Percentiles rank a stretch among this genome's conserved stretches.
phyloP scores from a whole-genome alignment of 305 asterid genomes.

The Petunia hybrid region DNA sequence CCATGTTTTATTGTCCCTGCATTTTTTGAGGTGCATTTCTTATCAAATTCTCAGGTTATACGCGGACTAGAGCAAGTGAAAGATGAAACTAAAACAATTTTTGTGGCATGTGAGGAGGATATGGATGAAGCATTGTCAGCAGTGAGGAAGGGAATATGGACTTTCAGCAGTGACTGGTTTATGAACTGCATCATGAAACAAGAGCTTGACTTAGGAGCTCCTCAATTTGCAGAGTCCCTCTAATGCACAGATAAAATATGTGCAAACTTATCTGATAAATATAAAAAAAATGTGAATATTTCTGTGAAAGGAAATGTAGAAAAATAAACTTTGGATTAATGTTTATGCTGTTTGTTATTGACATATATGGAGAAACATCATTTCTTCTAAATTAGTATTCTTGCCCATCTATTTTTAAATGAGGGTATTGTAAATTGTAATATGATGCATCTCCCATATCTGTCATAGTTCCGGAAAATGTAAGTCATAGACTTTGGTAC shows the following conservation, averaged over 20 bases:
- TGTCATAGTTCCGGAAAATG: not conserved
- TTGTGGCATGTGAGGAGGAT: slow-evolving; percentile 84
- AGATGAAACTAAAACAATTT: slow-evolving; percentile 60
- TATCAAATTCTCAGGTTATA: slow-evolving; percentile 54
- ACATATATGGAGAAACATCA: not conserved
- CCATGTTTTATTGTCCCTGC: slow-evolving; percentile 24
- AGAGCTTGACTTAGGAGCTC: slow-evolving; percentile 80
- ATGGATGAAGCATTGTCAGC: slow-evolving; percentile 79
- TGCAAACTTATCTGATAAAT: not conserved
- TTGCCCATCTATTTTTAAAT: not conserved
- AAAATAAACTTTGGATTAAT: not conserved
- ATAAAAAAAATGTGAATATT: not conserved
- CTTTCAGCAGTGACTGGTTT: slow-evolving; percentile 85
- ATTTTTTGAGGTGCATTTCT: not conserved
- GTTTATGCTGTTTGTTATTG: not conserved
- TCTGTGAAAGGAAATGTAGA: not conserved
- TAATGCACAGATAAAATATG: slow-evolving; percentile 33
- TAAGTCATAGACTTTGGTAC: not conserved
- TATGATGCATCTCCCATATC: not conserved
- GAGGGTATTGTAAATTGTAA: not conserved
- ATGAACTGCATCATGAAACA: slow-evolving; percentile 88
- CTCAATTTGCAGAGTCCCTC: slow-evolving; percentile 80
- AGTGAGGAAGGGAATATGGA: slow-evolving; percentile 63
- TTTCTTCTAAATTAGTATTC: not conserved
- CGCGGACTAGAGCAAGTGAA: slow-evolving; percentile 47